These are phyloP conservation scores for Neurospora tetrasperma DNA, from an alignment of 495 filamentous ascomycete genomes.

Conservation along the genomic window DNA sequence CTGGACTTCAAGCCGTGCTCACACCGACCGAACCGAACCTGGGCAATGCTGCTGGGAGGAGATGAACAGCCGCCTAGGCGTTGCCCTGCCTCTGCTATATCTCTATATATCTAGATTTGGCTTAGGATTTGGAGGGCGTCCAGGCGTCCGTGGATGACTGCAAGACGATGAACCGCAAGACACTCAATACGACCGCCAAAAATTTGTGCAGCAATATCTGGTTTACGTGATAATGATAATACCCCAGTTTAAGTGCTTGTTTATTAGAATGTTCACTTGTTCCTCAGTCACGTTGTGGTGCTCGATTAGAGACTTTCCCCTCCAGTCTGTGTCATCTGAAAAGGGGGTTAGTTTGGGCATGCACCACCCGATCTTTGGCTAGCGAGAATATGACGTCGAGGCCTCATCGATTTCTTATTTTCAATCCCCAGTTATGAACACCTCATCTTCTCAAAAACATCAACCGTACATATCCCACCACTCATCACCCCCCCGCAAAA, in stretches of 20 bases:
- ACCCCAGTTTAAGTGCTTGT: not conserved
- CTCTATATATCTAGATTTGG: not conserved
- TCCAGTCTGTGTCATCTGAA: not conserved
- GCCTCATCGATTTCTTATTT: not conserved
- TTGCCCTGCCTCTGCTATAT: not conserved
- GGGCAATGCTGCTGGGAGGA: not conserved
- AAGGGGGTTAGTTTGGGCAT: not conserved
- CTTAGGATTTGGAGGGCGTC: not conserved
- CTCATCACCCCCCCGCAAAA: not conserved
- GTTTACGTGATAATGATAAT: not conserved
- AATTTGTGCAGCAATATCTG: not conserved
- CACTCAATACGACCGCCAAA: not conserved
- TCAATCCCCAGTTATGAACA: slow-evolving; percentile 6
- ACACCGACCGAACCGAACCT: not conserved
- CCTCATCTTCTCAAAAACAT: not conserved
- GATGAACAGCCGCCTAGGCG: not conserved
- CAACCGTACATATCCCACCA: not conserved
- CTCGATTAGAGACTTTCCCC: not conserved
- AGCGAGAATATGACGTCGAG: slow-evolving; percentile 14
- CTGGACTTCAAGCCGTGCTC: slow-evolving; percentile 26
- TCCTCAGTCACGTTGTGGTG: not conserved
- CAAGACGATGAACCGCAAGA: slow-evolving; percentile 1
- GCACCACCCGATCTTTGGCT: not conserved
- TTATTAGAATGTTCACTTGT: not conserved
- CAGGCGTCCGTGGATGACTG: not conserved